Conservation (phyloP, 108 stramenopile genomes). For the Skeletonema menzelii region DNA sequence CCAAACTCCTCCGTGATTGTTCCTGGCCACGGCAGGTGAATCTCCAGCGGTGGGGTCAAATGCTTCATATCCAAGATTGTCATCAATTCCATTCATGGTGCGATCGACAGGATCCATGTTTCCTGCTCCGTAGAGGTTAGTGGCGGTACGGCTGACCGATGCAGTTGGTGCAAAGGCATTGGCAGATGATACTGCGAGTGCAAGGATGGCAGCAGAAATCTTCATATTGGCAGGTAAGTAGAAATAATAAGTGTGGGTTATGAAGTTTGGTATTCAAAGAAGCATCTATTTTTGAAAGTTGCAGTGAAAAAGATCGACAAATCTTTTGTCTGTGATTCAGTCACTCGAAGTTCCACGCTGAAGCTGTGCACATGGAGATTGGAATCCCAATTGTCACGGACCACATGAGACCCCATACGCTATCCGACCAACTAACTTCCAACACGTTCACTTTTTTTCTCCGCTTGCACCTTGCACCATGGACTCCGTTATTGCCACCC, state of each 20-base stretch:
- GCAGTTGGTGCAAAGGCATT: constrained; percentile 60
- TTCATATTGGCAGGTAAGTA: constrained; percentile 48
- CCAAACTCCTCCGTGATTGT: constrained; percentile 82
- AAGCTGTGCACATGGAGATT: no score
- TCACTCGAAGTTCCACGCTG: background rate
- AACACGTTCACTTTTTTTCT: background rate
- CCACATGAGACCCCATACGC: no score
- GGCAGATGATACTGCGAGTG: constrained; percentile 51
- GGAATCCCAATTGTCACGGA: no score
- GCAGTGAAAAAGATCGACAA: background rate
- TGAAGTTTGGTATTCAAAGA: background rate
- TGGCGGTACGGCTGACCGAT: constrained; percentile 14
- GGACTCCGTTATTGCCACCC: constrained; percentile 21
- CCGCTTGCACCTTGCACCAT: background rate
- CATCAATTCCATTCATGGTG: constrained; percentile 67
- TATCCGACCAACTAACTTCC: no score
- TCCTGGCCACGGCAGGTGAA: constrained; percentile 55
- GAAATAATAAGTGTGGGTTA: background rate
- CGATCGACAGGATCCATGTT: constrained; percentile 64
- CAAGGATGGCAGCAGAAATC: constrained; percentile 54
- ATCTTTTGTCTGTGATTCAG: background rate
- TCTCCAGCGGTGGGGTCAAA: constrained; percentile 78
- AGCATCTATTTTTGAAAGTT: background rate
- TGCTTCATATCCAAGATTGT: constrained; percentile 36
- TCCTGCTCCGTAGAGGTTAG: constrained; percentile 8